These are phyloP conservation scores for Lachnellula suecica DNA, from an alignment of 2,329 filamentous ascomycete species.

Conservation along the genomic window DNA sequence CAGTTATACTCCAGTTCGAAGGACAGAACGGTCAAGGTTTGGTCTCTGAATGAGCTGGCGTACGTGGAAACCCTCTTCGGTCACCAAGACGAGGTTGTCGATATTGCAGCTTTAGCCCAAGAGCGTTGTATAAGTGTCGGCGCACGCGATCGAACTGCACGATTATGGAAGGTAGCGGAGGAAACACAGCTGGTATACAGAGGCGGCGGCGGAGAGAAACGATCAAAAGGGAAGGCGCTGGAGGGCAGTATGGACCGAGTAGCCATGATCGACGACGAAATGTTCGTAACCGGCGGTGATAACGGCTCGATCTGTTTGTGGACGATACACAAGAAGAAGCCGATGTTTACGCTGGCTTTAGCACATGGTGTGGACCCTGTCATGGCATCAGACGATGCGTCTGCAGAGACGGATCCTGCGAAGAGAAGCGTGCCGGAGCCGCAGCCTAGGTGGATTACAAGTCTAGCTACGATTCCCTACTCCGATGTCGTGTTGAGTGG, in stretches of 20 bases:
- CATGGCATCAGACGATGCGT: conserved; percentile 65
- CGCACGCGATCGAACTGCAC: conserved; percentile 84
- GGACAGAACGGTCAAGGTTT: conserved; percentile 93
- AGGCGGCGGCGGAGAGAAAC: conserved; percentile 68
- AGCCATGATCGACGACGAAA: conserved; percentile 82
- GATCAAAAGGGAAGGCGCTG: conserved; percentile 39
- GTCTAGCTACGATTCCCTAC: conserved; percentile 81
- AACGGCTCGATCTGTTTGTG: conserved; percentile 85
- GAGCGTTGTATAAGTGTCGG: conserved; percentile 92
- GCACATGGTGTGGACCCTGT: conserved; percentile 84
- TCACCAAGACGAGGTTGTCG: conserved; percentile 87
- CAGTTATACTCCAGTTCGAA: conserved; percentile 89
- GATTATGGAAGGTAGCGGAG: conserved; percentile 94
- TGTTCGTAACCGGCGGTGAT: conserved; percentile 91
- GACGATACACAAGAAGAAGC: conserved; percentile 93
- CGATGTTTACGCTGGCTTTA: conserved; percentile 73
- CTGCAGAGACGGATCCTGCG: conserved; percentile 67
- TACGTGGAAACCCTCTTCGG: conserved; percentile 96
- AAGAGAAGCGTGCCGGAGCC: conserved; percentile 59
- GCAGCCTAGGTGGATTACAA: conserved; percentile 86
- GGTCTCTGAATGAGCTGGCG: conserved; percentile 87
- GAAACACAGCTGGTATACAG: conserved; percentile 95
- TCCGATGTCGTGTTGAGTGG: conserved; percentile 88
- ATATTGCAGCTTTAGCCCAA: conserved; percentile 77
- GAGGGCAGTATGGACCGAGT: conserved; percentile 92